A percentile compares a stretch with the other conserved stretches of the same genome.
phyloP scores from a whole-genome alignment of 306 rosid species.

The Fagus sylvatica region DNA sequence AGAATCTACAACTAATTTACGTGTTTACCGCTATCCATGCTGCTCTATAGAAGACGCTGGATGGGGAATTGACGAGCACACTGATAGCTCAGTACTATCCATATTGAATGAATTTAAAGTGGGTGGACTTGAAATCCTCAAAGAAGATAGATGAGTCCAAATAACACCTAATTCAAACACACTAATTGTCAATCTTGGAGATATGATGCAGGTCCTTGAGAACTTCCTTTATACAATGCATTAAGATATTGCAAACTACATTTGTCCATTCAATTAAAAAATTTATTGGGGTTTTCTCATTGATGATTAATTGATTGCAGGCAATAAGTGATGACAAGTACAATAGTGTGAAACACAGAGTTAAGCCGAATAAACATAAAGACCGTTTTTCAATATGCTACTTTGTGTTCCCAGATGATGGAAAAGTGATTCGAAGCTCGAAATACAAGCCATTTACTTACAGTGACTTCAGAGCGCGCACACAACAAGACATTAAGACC shows the following conservation, averaged over 20 bases:
- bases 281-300: neutral
- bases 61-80: conserved; percentile 65
- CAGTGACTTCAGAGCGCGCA: conserved; percentile 57
- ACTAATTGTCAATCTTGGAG: conserved; percentile 57
- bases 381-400: conserved; percentile 65
- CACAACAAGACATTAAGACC: conserved; percentile 51
- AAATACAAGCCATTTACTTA: conserved; percentile 71
- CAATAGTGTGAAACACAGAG: conserved; percentile 64
- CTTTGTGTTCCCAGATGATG: conserved; percentile 67
- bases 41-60: conserved; percentile 17
- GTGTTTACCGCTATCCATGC: conserved; percentile 65
- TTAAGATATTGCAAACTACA: neutral
- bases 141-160: conserved; percentile 47
- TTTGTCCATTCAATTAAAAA: neutral
- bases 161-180: conserved; percentile 53
- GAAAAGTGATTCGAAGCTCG: conserved; percentile 50
- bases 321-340: conserved; percentile 66
- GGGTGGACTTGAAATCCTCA: conserved; percentile 63
- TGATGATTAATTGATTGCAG: conserved; percentile 27
- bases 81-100: conserved; percentile 67
- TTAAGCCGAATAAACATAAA: conserved; percentile 42
- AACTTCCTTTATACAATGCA: neutral
- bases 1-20: conserved; percentile 48
- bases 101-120: conserved; percentile 36
- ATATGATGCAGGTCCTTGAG: conserved; percentile 60